Base-by-base conservation (phyloP, 2,329 filamentous ascomycete genomes). In the Apiospora rasikravindrae region DNA sequence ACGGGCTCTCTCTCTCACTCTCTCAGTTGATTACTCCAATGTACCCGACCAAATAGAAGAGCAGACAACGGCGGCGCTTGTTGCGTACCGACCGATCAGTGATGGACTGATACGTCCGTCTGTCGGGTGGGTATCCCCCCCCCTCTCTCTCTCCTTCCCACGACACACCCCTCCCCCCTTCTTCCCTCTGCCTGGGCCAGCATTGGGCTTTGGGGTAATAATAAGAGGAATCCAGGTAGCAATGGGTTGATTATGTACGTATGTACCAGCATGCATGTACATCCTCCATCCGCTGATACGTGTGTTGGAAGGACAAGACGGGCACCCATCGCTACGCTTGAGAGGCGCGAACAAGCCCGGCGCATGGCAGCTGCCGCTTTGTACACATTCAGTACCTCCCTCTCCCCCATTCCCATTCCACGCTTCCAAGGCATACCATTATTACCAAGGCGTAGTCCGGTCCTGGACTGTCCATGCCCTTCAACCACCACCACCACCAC, bases 341-440 rank as follows among this genome's bases (percentile, higher is more conserved):
- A 64, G 57, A 64, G 37, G 57, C 57, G 57, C 57, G 57, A 37
- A 37, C 33, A 57, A 64, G 57, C 57, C 57, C 57, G 57, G 57
- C 33, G 57, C 57, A 64, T 64, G 57, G 57, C 57, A 64, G 57
- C 57, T 64, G 57, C 57, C 57, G 57, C 57, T 64, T 64, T 64
- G 57, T 64, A 64, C 57, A 64, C 57, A 64, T 40, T 40, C 57
- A 64, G 53, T 61, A 61, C 53, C 57, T 64, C 29, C 29, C 33
- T 64, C 33, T 40, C 57, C 33, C 57, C n/a, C 57, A 64, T 64
- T 64, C 57, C 57, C 57, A 64, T 64, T 64, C 57, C 57, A 64
- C 33, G 57, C 33, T 64, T 64, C 57, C 57, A 64, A 64, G 57
- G 57, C 57, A 64, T 64, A 40, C 57, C 57, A 64, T 64, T 40